These are phyloP conservation scores for Thuidium tamariscinum DNA, from an alignment of 225 moss, liverwort and hornwort genomes.

Conservation along the genomic window DNA sequence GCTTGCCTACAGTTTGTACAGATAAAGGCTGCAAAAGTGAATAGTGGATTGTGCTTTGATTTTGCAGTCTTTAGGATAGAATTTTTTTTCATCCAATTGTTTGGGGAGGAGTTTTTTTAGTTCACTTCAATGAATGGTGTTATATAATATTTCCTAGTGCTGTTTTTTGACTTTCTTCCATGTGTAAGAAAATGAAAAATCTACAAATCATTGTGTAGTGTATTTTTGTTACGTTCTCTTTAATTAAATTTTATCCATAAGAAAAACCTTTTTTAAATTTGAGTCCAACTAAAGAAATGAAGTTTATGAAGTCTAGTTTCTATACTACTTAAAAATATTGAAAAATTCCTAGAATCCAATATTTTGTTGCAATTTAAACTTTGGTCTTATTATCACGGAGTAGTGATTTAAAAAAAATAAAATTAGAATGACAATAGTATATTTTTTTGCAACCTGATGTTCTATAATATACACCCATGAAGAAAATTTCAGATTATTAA, in stretches of 20 bases:
- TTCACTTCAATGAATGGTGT: background rate
- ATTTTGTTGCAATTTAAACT: background rate
- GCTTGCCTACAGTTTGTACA: fast-evolving
- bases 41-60: background rate
- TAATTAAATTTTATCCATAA: background rate
- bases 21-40: background rate
- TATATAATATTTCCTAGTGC: background rate
- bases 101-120: background rate
- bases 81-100: too few species aligned
- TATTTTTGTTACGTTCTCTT: background rate
- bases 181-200: background rate
- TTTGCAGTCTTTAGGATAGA: too few species aligned
- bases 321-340: background rate
- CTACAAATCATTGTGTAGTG: fast-evolving
- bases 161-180: background rate
- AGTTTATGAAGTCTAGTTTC: background rate
- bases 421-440: background rate
- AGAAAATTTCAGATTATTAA: too few species aligned
- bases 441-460: too few species aligned
- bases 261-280: background rate
- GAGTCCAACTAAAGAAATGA: background rate
- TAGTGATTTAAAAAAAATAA: too few species aligned
- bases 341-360: background rate
- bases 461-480: too few species aligned
- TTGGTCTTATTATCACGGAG: too few species aligned